Evolutionary conservation across 2,329 filamentous ascomycete species (phyloP).

Genomic region (Verticillium albo-atrum): DNA sequence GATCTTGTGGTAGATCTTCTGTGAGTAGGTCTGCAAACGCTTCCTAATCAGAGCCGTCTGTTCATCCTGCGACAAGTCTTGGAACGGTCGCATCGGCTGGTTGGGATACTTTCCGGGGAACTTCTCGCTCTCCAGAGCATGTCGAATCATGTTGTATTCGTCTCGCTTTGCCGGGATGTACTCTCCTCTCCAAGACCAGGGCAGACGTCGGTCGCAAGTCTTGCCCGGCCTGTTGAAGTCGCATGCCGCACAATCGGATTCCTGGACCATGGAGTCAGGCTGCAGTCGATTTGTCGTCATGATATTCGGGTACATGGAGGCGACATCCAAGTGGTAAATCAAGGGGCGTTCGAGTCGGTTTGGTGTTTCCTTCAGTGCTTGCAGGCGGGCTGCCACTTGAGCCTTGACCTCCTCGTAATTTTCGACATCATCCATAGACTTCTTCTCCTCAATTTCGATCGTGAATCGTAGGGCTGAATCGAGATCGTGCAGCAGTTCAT

Average conservation of each 20-base stretch:
- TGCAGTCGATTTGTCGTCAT: conserved; percentile 99
- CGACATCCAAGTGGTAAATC: conserved; percentile 97
- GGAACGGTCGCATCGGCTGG: conserved; percentile 67
- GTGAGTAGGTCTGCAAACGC: conserved; percentile 85
- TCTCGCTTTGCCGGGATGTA: conserved; percentile 93
- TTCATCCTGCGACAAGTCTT: conserved; percentile 77
- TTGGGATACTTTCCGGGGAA: conserved; percentile 79
- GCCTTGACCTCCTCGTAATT: conserved; percentile 83
- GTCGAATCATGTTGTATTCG: conserved; percentile 98
- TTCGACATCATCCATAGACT: conserved; percentile 70
- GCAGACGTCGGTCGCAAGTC: conserved; percentile 89
- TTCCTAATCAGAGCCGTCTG: conserved; percentile 79
- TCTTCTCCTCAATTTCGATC: conserved; percentile 78
- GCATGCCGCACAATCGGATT: conserved; percentile 93
- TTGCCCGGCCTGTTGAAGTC: conserved; percentile 98
- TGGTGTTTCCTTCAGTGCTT: conserved; percentile 72
- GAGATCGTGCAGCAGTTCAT: conserved; percentile 81
- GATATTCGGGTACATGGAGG: conserved; percentile 99
- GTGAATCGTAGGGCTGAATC: conserved; percentile 88
- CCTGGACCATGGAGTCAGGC: conserved; percentile 97
- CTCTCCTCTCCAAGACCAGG: conserved; percentile 98
- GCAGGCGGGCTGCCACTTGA: conserved; percentile 70
- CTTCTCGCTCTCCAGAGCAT: conserved; percentile 84
- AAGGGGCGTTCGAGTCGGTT: conserved; percentile 80
- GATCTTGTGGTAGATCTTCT: conserved; percentile 99